phyloP scores from a whole-genome alignment of 805 yeast species.

The Sugiyamaella floridensis region DNA sequence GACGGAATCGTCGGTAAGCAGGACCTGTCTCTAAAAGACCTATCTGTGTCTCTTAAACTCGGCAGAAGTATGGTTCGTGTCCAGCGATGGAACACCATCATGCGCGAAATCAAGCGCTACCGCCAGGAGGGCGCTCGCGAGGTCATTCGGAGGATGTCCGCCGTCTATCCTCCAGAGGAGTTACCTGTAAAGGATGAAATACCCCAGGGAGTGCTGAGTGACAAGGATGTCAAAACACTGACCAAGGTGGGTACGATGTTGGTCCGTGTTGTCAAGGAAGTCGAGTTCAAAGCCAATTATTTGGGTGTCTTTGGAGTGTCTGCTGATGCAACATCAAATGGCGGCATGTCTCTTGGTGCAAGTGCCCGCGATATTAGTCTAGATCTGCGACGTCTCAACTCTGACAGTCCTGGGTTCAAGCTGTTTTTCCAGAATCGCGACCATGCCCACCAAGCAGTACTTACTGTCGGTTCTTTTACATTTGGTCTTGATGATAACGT shows the following conservation, averaged over 20 bases:
- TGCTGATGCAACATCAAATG: slow-evolving; percentile 3
- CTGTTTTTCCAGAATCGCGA: slow-evolving; percentile 30
- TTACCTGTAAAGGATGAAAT: neutral
- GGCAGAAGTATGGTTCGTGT: slow-evolving; percentile 25
- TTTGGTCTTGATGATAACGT: slow-evolving; percentile 28
- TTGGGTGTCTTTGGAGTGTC: slow-evolving; percentile 29
- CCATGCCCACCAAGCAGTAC: slow-evolving; percentile 35
- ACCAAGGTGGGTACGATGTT: slow-evolving; percentile 24
- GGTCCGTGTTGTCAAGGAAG: slow-evolving; percentile 31
- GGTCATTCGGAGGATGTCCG: neutral
- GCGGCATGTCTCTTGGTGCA: slow-evolving; percentile 18
- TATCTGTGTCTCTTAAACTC: slow-evolving; percentile 25
- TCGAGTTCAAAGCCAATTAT: slow-evolving; percentile 31
- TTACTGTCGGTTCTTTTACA: slow-evolving; percentile 29
- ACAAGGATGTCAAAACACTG: slow-evolving; percentile 17
- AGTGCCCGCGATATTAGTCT: slow-evolving; percentile 31
- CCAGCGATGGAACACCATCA: slow-evolving; percentile 16
- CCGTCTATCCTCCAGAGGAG: neutral
- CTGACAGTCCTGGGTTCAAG: slow-evolving; percentile 35
- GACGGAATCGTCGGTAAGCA: slow-evolving; percentile 28
- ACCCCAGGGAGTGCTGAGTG: slow-evolving; percentile 14
- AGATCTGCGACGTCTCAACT: slow-evolving; percentile 34
- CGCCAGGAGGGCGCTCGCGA: slow-evolving; percentile 12
- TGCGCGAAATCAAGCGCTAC: slow-evolving; percentile 15
- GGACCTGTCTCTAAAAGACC: slow-evolving; percentile 28